Conservation (phyloP, 768 basidiomycete species). For the Erythrobasidium yunnanense region DNA sequence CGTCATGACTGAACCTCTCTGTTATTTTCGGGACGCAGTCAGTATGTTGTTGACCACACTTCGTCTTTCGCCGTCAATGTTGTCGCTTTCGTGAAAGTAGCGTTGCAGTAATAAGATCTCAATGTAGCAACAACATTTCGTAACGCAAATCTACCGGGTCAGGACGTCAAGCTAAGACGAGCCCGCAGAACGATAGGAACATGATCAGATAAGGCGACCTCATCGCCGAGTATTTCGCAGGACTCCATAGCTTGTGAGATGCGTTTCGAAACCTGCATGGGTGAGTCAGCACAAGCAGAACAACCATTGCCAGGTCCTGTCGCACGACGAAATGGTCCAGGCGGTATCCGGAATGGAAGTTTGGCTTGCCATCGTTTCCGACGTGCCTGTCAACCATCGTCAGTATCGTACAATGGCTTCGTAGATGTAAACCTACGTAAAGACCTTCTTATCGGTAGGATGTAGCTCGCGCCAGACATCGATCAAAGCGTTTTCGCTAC, state of each 20-base stretch:
- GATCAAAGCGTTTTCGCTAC: neutral
- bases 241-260: neutral
- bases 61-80: too few species aligned
- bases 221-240: slow-evolving; percentile 6
- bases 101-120: neutral
- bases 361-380: slow-evolving; percentile 9
- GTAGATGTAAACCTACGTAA: neutral
- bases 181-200: slow-evolving; percentile 3
- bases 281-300: too few species aligned
- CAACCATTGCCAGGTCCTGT: neutral
- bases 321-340: slow-evolving; percentile 23
- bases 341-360: slow-evolving; percentile 10
- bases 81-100: too few species aligned
- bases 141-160: neutral
- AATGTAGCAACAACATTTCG: neutral
- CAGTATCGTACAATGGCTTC: neutral
- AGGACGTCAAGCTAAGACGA: neutral
- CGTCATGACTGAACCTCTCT: too few species aligned
- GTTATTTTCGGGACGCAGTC: too few species aligned
- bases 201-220: slow-evolving; percentile 12
- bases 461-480: slow-evolving; percentile 11
- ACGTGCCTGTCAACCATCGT: slow-evolving; percentile 1
- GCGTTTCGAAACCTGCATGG: slow-evolving; percentile 1
- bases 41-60: too few species aligned
- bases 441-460: slow-evolving; percentile 15